Conservation (phyloP, 2,329 filamentous ascomycete species). For the Didymella lethalis region DNA sequence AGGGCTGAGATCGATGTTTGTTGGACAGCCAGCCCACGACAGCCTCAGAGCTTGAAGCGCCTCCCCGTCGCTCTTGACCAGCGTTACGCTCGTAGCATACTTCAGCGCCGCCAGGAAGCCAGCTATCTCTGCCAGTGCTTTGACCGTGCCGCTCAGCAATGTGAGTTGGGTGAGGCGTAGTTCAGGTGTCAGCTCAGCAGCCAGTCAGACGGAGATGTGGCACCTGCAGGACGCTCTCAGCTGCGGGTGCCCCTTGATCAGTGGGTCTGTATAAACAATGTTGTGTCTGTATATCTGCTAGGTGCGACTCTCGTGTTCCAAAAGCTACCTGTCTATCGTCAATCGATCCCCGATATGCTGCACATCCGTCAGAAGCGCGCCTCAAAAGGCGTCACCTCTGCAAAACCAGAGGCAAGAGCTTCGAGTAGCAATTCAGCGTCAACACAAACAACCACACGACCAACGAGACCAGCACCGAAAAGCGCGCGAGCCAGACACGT, state of each 20-base stretch:
- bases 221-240: conserved; percentile 23
- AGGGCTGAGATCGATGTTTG: conserved; percentile 3
- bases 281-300: conserved; percentile 17
- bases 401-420: conserved; percentile 4
- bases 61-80: conserved; percentile 1
- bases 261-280: not conserved
- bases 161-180: conserved; percentile 16
- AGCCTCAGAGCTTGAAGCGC: conserved; percentile 3
- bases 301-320: not conserved
- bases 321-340: not conserved
- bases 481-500: not conserved
- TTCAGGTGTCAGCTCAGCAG: conserved; percentile 21
- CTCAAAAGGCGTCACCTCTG: conserved; percentile 2
- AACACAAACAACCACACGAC: not conserved
- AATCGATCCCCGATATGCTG: conserved; percentile 2
- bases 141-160: conserved; percentile 13
- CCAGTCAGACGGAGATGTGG: conserved; percentile 20
- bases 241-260: conserved; percentile 20
- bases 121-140: not conserved
- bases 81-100: not conserved
- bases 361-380: conserved; percentile 15
- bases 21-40: not conserved
- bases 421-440: conserved; percentile 8
- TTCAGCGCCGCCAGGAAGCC: not conserved
- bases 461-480: not conserved